A percentile compares a stretch with the other conserved stretches of the same genome.
These are phyloP conservation scores for Salix purpurea DNA, from an alignment of 345 rosid genomes.

Conservation along the genomic window DNA sequence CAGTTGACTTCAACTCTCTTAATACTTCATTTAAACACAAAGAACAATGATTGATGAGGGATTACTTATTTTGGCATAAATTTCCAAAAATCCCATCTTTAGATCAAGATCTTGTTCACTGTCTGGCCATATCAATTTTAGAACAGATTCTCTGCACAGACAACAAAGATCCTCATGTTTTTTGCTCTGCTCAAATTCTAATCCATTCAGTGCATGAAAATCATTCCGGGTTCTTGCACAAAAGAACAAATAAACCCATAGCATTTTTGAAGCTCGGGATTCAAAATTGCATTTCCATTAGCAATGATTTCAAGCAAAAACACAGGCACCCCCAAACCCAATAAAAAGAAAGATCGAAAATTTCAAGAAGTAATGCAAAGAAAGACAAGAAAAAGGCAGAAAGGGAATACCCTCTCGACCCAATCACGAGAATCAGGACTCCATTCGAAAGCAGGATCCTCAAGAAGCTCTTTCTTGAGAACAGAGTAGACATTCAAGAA, in stretches of 20 bases:
- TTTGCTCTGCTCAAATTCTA: background rate
- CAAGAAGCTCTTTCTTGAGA: slow-evolving; percentile 69
- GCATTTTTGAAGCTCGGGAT: background rate
- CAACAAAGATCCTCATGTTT: background rate
- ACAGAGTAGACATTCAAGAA: slow-evolving; percentile 51
- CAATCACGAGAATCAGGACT: slow-evolving; percentile 67
- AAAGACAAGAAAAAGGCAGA: background rate
- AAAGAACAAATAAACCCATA: background rate
- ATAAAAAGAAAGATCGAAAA: background rate
- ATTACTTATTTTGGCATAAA: background rate
- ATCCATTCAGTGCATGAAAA: background rate
- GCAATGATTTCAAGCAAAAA: slow-evolving; percentile 11
- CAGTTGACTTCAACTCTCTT: background rate
- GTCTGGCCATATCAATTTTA: background rate
- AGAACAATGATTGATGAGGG: too few relatives aligned
- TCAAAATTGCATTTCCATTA: background rate
- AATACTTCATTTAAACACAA: background rate
- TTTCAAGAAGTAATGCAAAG: background rate
- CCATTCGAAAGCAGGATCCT: slow-evolving; percentile 84
- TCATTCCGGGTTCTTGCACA: background rate
- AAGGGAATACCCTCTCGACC: slow-evolving; percentile 60
- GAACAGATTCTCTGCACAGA: too few relatives aligned
- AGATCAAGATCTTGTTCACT: background rate
- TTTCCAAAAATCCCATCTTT: background rate
- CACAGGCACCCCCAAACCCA: background rate